Conservation (phyloP, 2,329 filamentous ascomycete genomes). For the Colletotrichum somersetense region DNA sequence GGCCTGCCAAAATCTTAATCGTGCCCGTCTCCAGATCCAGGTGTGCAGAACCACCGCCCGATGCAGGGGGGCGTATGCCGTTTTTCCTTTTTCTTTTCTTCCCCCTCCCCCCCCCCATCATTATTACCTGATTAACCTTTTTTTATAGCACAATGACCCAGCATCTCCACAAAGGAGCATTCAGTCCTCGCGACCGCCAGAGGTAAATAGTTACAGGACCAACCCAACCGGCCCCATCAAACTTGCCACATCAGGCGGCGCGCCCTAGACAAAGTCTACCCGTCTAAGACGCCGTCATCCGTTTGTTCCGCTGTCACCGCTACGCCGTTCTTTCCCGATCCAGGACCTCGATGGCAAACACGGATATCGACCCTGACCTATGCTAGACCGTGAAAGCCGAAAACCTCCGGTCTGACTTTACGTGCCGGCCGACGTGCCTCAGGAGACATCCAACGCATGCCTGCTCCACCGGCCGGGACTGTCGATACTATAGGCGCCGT, state of each 20-base stretch:
- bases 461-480: not conserved
- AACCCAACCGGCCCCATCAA: not conserved
- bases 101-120: too few species aligned
- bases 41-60: slow-evolving; percentile 15
- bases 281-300: not conserved
- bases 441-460: slow-evolving; percentile 17
- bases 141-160: slow-evolving; percentile 7
- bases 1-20: slow-evolving; percentile 31
- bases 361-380: not conserved
- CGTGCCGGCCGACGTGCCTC: not conserved
- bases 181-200: not conserved
- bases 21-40: slow-evolving; percentile 23
- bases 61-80: not conserved
- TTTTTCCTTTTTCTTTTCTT: not conserved
- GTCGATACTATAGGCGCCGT: not conserved
- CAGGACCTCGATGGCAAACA: not conserved
- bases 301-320: not conserved
- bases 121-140: not conserved
- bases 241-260: not conserved
- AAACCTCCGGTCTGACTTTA: not conserved
- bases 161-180: not conserved
- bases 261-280: not conserved
- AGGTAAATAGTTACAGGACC: not conserved
- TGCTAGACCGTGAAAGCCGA: slow-evolving; percentile 4
- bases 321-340: not conserved